A percentile compares a stretch with the other conserved stretches of the same genome.
phyloP scores from a whole-genome alignment of 2,329 filamentous ascomycete genomes.

The Trichophyton schoenleinii region DNA sequence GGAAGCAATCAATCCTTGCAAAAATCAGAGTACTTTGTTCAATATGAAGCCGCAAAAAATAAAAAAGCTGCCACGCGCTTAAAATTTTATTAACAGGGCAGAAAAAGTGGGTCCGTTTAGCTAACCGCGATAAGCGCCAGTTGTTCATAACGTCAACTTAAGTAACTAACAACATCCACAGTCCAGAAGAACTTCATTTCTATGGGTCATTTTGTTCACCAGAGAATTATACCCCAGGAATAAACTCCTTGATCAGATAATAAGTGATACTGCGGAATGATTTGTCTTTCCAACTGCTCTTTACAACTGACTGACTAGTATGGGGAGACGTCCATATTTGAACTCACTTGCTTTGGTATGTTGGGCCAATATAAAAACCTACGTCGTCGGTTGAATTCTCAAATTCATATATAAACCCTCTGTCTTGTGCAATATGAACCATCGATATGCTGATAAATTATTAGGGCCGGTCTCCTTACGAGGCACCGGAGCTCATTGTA shows the following conservation, averaged over 20 bases:
- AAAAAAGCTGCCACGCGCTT: not conserved
- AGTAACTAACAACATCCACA: not conserved
- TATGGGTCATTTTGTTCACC: not conserved
- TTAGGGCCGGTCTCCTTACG: slow-evolving; percentile 36
- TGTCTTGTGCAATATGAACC: not conserved
- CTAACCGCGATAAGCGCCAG: slow-evolving; percentile 14
- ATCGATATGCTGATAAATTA: slow-evolving; percentile 14
- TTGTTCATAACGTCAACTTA: not conserved
- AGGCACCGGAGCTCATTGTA: slow-evolving; percentile 24
- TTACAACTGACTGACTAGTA: slow-evolving; percentile 13
- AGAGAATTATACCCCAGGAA: not conserved
- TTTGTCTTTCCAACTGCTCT: not conserved
- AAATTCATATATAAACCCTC: not conserved
- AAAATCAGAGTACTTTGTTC: not conserved
- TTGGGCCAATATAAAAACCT: not conserved
- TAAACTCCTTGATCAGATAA: not conserved
- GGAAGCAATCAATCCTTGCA: not conserved
- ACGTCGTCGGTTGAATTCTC: too few relatives aligned
- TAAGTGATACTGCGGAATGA: not conserved
- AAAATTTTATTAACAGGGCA: not conserved
- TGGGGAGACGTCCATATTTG: slow-evolving; percentile 36
- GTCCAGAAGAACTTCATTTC: not conserved
- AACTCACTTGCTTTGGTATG: slow-evolving; percentile 36
- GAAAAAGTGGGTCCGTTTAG: slow-evolving; percentile 21
- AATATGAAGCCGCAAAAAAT: not conserved